phyloP scores from a whole-genome alignment of 2,329 filamentous ascomycete species.

The Fusarium protoensiforme region DNA sequence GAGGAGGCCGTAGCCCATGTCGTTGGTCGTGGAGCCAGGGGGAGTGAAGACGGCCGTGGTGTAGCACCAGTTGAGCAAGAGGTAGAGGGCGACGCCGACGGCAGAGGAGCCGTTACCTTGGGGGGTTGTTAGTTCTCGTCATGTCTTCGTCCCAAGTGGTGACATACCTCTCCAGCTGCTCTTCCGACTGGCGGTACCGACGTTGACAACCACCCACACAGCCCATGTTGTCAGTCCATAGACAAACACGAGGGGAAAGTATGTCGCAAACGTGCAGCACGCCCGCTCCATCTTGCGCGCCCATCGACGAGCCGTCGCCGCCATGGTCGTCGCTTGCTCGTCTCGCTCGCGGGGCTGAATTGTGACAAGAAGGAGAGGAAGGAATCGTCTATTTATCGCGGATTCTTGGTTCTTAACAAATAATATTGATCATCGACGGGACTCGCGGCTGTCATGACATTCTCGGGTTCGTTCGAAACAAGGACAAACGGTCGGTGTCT shows the following conservation, averaged over 20 bases:
- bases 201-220: conserved; percentile 83
- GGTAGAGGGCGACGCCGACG: conserved; percentile 77
- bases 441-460: conserved; percentile 18
- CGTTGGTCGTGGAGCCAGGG: conserved; percentile 77
- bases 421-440: neutral
- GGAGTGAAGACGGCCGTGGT: conserved; percentile 93
- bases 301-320: conserved; percentile 68
- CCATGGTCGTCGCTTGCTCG: conserved; percentile 22
- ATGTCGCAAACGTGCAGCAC: conserved; percentile 82
- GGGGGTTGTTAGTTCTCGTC: neutral
- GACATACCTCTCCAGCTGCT: conserved; percentile 67
- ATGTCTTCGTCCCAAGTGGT: neutral
- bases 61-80: conserved; percentile 88
- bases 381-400: conserved; percentile 1
- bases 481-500: conserved; percentile 7
- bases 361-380: neutral
- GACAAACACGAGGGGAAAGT: conserved; percentile 89
- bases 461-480: conserved; percentile 20
- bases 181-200: conserved; percentile 69
- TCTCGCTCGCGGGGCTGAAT: neutral
- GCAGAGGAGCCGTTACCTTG: conserved; percentile 64
- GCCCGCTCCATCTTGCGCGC: conserved; percentile 80
- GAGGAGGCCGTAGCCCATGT: conserved; percentile 80
- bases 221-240: conserved; percentile 94
- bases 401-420: neutral